Evolutionary conservation across 331 rosid genomes (phyloP), one percentile per base, ranked within the genome.

Genomic region (Acacia pycnantha): DNA sequence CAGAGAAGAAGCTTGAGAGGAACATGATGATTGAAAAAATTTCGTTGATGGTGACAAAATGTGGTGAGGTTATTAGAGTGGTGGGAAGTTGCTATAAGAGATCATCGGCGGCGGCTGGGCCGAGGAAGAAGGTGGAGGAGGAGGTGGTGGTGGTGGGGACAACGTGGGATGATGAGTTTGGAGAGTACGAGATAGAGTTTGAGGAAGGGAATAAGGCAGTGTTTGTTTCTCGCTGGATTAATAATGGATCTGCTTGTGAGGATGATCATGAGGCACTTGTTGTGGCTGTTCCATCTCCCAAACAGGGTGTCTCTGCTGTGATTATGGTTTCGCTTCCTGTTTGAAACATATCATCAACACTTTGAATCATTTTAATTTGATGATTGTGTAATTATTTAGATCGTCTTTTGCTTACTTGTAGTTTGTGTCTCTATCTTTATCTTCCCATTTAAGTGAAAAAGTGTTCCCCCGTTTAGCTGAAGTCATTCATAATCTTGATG

Each of bases 161-260:
- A 6, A 67, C 51, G 8, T 87, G 89, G 91, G 86, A 81, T 31
- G 87, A 76, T 31, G 87, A 76, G 79, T 85, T 85, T 19, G 87
- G 89, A 16, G 79, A 11, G 0, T 71, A 83, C 6, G 82, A 77
- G 53, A 15, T 89, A 2, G 81, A 43, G 16, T 85, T 89, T 83
- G 78, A 59, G 18, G 69, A 79, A 53, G 88, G 89, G 58, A 85
- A 85, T 59, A 71, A 80, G 78, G 81, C 87, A 1, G 50, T 77
- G 4, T 5, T 37, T 44, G 81, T 89, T 76, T 89, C 91, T 6
- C 53, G 58, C 65, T 85, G 83, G 85, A 66, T 85, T 58, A 24
- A 58, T 58, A 22, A 59, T 24, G 81, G 80, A 8, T 73, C 70
- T 0, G 65, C 56, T 81, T 66, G 9, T 65, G 68, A 13, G 19